Conservation (phyloP, 1,284 basidiomycete genomes). For the Trichosporon sp. region DNA sequence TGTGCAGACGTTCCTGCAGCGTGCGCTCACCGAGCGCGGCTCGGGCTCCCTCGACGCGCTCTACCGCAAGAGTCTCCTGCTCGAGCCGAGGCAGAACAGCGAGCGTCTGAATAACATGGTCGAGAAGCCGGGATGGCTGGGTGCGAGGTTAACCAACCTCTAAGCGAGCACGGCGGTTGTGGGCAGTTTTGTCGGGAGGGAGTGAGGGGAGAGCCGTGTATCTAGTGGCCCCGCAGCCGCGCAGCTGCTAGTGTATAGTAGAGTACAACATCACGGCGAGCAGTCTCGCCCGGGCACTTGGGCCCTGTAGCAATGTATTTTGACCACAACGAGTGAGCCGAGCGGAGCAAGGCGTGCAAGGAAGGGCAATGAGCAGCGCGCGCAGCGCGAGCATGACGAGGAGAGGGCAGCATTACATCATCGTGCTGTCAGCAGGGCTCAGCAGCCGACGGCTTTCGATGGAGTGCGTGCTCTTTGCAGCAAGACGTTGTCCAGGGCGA, state of each 20-base stretch:
- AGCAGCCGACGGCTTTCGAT: too few relatives aligned
- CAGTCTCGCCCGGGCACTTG: neutral
- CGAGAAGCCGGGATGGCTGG: constrained; percentile 51
- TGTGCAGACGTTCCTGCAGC: constrained; percentile 50
- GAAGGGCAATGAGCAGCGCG: too few relatives aligned
- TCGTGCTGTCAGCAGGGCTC: too few relatives aligned
- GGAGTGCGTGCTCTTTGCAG: too few relatives aligned
- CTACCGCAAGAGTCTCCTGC: constrained; percentile 55
- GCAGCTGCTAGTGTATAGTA: constrained; percentile 1
- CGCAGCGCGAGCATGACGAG: too few relatives aligned
- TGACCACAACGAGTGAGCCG: neutral
- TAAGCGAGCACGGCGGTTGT: neutral
- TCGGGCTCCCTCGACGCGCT: constrained; percentile 54
- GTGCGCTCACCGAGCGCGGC: constrained; percentile 53
- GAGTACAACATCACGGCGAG: neutral
- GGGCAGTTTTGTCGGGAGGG: neutral
- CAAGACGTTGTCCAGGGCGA: too few relatives aligned
- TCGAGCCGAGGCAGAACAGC: constrained; percentile 53
- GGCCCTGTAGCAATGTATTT: constrained; percentile 12
- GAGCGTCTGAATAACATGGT: constrained; percentile 47
- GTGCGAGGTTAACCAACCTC: constrained; percentile 22
- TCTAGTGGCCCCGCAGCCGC: neutral
- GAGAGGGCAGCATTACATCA: too few relatives aligned
- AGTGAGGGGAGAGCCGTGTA: neutral
- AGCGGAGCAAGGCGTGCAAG: too few relatives aligned